Evolutionary conservation across 2,329 filamentous ascomycete genomes (phyloP), one percentile per base, ranked within the genome.

Genomic region (Apiospora pterosperma): DNA sequence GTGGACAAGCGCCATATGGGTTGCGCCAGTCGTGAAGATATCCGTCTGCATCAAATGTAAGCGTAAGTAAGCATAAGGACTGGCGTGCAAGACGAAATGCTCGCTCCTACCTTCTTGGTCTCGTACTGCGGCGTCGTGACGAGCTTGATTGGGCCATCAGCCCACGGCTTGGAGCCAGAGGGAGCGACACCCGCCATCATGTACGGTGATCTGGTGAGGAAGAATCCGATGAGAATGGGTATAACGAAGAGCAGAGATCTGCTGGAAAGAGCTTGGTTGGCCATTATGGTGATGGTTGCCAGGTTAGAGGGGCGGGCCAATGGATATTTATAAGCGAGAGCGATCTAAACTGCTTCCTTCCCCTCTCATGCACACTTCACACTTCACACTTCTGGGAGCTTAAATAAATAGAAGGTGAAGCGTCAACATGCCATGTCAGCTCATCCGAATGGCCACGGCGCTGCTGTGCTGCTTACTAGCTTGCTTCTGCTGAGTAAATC

Each of bases 1-100:
- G 79, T 90, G 86, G 61, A 88, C 77, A 62, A 88, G 74, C 3
- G 82, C 80, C 86, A 88, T 89, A 74, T 89, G 84, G 19, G 85
- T 86, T 0, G 87, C 85, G 25, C 84, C 84, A 0, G 79, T 81
- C 1, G 84, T 86, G 74, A 88, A 88, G 68, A 87, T 78, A 70
- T 88, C 85, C 41, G 82, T 83, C 82, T 85, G 16, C 28, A 12
- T 34, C 25, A 8, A 55, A 34, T n/a, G 28, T 8, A 11, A 36
- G n/a, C 16, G 34, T 38, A 25, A 60, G 58, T 19, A 38, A 16
- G 19, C 38, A 41, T 41, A 19, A 10, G 10, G 38, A 41, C 38
- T 19, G 16, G 58, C 11, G 12, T 23, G 39, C 14, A 19, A 39
- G 23, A 44, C 23, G 28, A 23, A 16, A 42, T 36, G 38, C 23